Conservation (phyloP, 495 filamentous ascomycete species). For the Cryomyces minteri region DNA sequence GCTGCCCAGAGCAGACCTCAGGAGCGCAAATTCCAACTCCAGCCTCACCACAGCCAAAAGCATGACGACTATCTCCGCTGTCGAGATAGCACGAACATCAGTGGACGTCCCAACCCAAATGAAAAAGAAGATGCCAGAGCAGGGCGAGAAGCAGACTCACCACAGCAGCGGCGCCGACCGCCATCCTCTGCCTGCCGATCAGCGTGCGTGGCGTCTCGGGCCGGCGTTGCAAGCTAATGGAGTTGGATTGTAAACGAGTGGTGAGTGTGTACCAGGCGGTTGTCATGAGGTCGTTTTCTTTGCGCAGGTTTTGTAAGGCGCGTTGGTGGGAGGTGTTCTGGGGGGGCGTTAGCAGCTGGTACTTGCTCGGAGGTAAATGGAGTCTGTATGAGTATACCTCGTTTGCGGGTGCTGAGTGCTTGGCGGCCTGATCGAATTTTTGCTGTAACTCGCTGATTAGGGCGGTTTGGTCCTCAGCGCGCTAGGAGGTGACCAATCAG, state of each 20-base stretch:
- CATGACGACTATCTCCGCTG: no score
- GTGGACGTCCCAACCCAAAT: no score
- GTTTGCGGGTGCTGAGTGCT: no score
- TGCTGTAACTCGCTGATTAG: neutral
- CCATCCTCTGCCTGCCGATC: constrained; percentile 64
- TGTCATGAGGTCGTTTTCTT: constrained; percentile 69
- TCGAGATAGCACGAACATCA: no score
- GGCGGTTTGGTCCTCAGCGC: neutral
- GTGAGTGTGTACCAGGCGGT: constrained; percentile 88
- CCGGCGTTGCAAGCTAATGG: constrained; percentile 54
- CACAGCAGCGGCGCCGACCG: neutral
- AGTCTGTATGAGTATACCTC: no score
- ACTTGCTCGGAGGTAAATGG: no score
- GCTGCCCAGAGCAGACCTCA: no score
- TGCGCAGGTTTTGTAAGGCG: constrained; percentile 22
- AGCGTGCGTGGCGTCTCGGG: constrained; percentile 71
- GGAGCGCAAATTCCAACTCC: no score
- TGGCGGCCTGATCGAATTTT: no score
- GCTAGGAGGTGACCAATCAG: no score
- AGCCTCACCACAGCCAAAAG: no score
- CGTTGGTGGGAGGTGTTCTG: neutral
- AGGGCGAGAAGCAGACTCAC: neutral
- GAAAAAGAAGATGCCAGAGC: no score
- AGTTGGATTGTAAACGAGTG: constrained; percentile 71
- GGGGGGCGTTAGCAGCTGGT: neutral